Evolutionary conservation across 495 filamentous ascomycete genomes (phyloP), one percentile per base, ranked within the genome.

Genomic region (Hamigera avellanea): DNA sequence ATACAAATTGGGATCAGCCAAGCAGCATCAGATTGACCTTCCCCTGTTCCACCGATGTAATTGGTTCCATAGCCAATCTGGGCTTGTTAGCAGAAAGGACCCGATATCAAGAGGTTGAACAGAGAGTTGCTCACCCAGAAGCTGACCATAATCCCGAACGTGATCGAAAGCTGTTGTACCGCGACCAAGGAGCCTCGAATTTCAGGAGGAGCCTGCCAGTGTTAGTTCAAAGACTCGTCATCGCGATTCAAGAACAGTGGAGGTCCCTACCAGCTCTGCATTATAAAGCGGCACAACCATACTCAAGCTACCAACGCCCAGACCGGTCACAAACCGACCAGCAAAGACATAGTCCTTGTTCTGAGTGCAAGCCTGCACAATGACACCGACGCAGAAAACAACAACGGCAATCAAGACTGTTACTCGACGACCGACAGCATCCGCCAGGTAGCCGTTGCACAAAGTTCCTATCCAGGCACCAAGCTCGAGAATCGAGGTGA

Each of bases 401-500:
- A 59, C 47, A 17, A 74, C 72, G 7, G 80, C 79, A 26, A 86
- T 63, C 10, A 88, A 45, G 31, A 87, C 76, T 17, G 77, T 72
- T 45, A 79, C 76, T 50, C 86, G 85, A 31, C 85, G 72, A 19
- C 79, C 83, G 13, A 82, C 53, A 7, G 68, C 66, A 59, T 89
- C 83, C 25, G 82, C 83, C 15, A 89, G 53, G 54, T 84, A 81
- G 14, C 82, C 83, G 26, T 77, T 82, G 33, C 78, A 66, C 18
- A 89, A 62, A 0, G 80, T 78, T 16, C 85, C 85, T 13, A 87
- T 42, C 83, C 83, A 87, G 29, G 83, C 84, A 45, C 84, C 85
- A 2, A 93, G 72, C 48, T 88, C 83, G 46, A 89, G 73, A 52
- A 89, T 86, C 1, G 83, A 70, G 1, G 80, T 83, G 25, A 86